Conservation (phyloP, 495 filamentous ascomycete genomes). For the Podospora pseudopauciseta region DNA sequence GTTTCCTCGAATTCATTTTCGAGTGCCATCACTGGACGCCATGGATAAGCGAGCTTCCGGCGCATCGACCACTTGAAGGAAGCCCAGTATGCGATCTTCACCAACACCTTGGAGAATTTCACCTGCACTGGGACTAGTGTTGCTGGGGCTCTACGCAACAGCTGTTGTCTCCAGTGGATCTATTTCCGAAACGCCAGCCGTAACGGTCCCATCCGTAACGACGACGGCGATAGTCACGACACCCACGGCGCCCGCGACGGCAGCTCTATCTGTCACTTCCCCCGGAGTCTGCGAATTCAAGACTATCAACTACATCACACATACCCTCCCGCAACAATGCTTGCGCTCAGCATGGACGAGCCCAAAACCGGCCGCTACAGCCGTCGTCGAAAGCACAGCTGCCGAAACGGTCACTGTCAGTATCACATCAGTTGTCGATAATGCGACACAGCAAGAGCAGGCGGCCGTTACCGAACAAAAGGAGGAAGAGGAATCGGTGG, state of each 20-base stretch:
- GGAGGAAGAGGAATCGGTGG: conserved; percentile 61
- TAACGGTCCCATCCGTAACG: conserved; percentile 5
- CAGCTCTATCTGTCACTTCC: background rate
- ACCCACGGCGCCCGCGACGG: background rate
- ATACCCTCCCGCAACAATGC: conserved; percentile 74
- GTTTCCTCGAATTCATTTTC: background rate
- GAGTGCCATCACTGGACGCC: conserved; percentile 12
- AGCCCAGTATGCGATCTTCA: conserved; percentile 22
- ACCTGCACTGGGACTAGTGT: conserved; percentile 21
- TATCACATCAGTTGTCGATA: conserved; percentile 3
- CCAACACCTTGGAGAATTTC: conserved; percentile 5
- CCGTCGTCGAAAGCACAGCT: conserved; percentile 8
- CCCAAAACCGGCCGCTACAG: conserved; percentile 21
- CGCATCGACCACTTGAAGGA: conserved; percentile 19
- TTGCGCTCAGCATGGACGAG: conserved; percentile 48
- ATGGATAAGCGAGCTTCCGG: conserved; percentile 25
- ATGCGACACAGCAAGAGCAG: conserved; percentile 19
- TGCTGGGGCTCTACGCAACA: conserved; percentile 27
- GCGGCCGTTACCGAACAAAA: conserved; percentile 9
- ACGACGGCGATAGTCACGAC: conserved; percentile 6
- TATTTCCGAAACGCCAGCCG: conserved; percentile 12
- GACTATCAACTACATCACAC: conserved; percentile 79
- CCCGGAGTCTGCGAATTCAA: conserved; percentile 54
- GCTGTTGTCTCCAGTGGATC: conserved; percentile 18
- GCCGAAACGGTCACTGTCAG: conserved; percentile 12